Evolutionary conservation across 2,329 filamentous ascomycete genomes (phyloP), one percentile per base, ranked within the genome.

Genomic region (Stemphylium lycopersici): DNA sequence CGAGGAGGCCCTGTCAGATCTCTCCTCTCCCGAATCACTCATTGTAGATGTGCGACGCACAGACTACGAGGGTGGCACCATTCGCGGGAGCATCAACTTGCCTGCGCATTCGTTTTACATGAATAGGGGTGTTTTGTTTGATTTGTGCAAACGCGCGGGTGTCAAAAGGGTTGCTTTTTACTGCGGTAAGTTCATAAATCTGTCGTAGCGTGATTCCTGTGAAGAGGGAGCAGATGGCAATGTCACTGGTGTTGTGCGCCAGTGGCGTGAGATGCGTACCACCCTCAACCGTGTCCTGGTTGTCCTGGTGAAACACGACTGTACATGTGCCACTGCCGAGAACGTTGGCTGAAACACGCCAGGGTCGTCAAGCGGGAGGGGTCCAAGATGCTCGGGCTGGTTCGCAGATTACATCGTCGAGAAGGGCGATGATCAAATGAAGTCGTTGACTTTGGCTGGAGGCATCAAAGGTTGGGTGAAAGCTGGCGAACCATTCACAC

Each of bases 21-120:
- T 73, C 29, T 71, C 70, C 61, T 79, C 66, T 61, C 72, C 57
- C 61, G 60, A 67, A 34, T 63, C 79, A 47, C 75, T 80, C 36
- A 65, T 79, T 44, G 68, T 80, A 11, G 78, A 80, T 58, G 75
- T 80, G 29, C 76, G 79, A 18, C 70, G 78, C 34, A 80, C 73
- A n/a, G 79, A 80, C 63, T 80, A 78, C 56, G 76, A 78, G 48
- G 79, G 79, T 32, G 79, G 78, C 12, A 65, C 71, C 4, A 78
- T 80, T 42, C 68, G 72, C 20, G 78, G 77, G n/a, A 78, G 75
- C 59, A 62, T 81, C 29, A 80, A 80, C 54, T 68, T 81, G 36
- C 79, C 79, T n/a, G 79, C 79, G 0, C 78, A 80, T 44, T 75
- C 73, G 36, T 80, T 81, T 67, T 79, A 76, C 64, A 70, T 75